Evolutionary conservation across 1,139 yeast species (phyloP).

Genomic region (Blastobotrys illinoisensis): DNA sequence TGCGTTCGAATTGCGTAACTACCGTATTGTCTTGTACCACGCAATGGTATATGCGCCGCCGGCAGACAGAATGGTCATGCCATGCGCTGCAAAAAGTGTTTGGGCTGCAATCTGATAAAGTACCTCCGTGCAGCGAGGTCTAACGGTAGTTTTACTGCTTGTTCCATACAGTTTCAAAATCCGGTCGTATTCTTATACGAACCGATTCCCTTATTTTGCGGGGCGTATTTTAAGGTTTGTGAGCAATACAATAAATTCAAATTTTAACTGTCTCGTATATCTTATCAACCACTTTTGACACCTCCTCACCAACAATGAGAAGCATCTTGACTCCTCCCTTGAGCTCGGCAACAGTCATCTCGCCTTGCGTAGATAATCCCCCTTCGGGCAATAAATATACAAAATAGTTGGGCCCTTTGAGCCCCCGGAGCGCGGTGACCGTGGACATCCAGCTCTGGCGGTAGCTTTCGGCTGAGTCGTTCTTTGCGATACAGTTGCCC

Average conservation of each 20-base stretch:
- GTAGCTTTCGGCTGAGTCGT: constrained; percentile 13
- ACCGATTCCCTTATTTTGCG: no score
- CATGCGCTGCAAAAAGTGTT: no score
- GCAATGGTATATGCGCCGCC: no score
- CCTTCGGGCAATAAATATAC: constrained; percentile 20
- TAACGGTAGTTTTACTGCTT: no score
- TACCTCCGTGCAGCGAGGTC: no score
- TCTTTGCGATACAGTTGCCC: constrained; percentile 3
- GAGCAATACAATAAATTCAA: neutral
- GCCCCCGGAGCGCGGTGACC: constrained; percentile 24
- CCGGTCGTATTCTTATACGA: no score
- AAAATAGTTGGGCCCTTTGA: constrained; percentile 27
- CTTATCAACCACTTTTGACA: constrained; percentile 21
- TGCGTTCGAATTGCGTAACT: no score
- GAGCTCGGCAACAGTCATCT: constrained; percentile 23
- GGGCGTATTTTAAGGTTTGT: neutral
- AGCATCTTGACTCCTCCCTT: constrained; percentile 22
- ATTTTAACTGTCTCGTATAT: constrained; percentile 13
- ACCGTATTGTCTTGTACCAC: no score
- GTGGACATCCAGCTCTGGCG: constrained; percentile 25
- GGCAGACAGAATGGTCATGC: no score
- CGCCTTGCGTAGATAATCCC: constrained; percentile 20
- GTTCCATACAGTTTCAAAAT: no score
- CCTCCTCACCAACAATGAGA: constrained; percentile 23
- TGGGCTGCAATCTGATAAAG: no score